Evolutionary conservation across 176 grass and related monocot species (phyloP).

Genomic region (Triticum dicoccoides): DNA sequence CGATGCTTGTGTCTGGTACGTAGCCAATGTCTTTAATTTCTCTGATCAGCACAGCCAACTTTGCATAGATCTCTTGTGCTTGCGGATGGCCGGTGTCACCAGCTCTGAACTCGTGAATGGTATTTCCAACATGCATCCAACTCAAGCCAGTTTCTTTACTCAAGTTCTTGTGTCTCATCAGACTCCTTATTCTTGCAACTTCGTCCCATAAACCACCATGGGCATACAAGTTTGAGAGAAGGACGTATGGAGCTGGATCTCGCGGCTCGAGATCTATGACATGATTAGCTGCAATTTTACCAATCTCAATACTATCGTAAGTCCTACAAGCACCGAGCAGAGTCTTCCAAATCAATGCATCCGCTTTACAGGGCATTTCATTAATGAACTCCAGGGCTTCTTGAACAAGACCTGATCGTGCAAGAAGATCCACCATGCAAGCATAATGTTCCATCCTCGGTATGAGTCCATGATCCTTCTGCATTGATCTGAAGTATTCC

Average conservation of each 20-base stretch:
- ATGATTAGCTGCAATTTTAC: constrained; percentile 59
- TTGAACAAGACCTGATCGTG: constrained; percentile 55
- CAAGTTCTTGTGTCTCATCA: constrained; percentile 70
- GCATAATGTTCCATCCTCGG: constrained; percentile 92
- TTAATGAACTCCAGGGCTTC: constrained; percentile 73
- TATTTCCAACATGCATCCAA: constrained; percentile 78
- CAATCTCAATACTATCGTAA: constrained; percentile 52
- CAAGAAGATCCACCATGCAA: constrained; percentile 82
- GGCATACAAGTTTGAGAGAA: constrained; percentile 89
- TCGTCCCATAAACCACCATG: constrained; percentile 76
- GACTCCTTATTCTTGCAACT: constrained; percentile 59
- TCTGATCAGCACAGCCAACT: constrained; percentile 41
- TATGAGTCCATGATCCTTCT: constrained; percentile 50
- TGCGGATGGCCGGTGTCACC: constrained; percentile 61
- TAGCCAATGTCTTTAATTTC: constrained; percentile 72
- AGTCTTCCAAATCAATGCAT: constrained; percentile 78
- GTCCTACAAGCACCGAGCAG: constrained; percentile 65
- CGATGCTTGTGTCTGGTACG: constrained; percentile 63
- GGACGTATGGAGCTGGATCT: constrained; percentile 79
- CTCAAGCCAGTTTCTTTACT: constrained; percentile 88
- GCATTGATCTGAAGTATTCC: constrained; percentile 71
- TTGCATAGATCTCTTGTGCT: constrained; percentile 64
- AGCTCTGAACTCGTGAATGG: constrained; percentile 69
- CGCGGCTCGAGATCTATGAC: constrained; percentile 63
- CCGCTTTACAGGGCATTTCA: constrained; percentile 60